phyloP scores from a whole-genome alignment of 225 moss, liverwort and hornwort genomes.

The Bryum argenteum region DNA sequence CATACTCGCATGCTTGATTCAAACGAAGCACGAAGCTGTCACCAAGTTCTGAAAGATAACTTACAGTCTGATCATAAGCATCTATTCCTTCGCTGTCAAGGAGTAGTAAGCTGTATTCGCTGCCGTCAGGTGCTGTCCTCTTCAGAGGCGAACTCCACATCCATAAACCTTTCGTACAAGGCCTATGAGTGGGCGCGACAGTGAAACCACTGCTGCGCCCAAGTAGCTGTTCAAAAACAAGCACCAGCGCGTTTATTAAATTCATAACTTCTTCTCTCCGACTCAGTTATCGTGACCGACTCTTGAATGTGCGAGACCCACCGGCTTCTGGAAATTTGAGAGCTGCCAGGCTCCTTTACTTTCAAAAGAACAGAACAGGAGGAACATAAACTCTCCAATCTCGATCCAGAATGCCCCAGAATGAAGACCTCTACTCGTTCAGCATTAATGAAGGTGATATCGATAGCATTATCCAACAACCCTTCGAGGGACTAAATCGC shows the following conservation, averaged over 20 bases:
- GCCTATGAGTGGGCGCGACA: conserved; percentile 84
- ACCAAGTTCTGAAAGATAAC: not conserved
- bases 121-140: conserved; percentile 88
- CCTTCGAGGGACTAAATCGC: not conserved
- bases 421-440: not conserved
- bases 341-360: not conserved
- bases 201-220: conserved; percentile 91
- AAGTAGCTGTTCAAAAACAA: conserved; percentile 60
- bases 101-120: conserved; percentile 81
- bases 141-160: conserved; percentile 95
- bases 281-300: not conserved
- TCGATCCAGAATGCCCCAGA: not conserved
- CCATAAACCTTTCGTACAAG: conserved; percentile 91
- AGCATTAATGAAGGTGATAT: not conserved
- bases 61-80: conserved; percentile 93
- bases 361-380: not conserved
- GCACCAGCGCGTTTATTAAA: not conserved
- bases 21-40: not conserved
- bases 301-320: not conserved
- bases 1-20: not conserved
- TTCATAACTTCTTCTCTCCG: not conserved
- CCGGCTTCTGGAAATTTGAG: not conserved
- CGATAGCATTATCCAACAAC: not conserved
- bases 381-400: not conserved
- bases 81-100: conserved; percentile 95